These are phyloP conservation scores for Botrytis fabae DNA, from an alignment of 2,329 filamentous ascomycete genomes.

Conservation along the genomic window DNA sequence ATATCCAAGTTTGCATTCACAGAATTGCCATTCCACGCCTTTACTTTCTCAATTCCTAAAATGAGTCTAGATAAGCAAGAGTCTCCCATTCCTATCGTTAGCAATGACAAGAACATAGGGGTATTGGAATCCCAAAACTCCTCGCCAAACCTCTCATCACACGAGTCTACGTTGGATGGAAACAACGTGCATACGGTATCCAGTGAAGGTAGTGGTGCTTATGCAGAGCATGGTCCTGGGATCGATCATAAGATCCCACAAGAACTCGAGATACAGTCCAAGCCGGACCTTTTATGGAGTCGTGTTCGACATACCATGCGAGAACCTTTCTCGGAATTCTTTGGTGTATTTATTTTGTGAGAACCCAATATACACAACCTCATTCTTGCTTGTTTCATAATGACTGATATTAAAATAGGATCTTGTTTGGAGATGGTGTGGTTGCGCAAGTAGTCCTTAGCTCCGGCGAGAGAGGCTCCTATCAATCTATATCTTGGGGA, in stretches of 20 bases:
- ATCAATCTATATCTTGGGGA: constrained; percentile 39
- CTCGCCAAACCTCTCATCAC: constrained; percentile 12
- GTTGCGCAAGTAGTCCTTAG: constrained; percentile 66
- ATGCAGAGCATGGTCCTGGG: constrained; percentile 40
- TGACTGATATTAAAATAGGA: not conserved
- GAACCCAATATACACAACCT: not conserved
- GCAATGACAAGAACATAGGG: not conserved
- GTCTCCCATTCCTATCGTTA: not conserved
- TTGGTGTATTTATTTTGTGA: constrained; percentile 63
- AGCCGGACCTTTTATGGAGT: constrained; percentile 35
- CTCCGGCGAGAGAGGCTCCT: constrained; percentile 31
- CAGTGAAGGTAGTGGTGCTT: constrained; percentile 16
- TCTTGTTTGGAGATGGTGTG: constrained; percentile 66
- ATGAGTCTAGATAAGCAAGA: constrained; percentile 10
- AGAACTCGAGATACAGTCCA: constrained; percentile 33
- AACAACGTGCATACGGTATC: not conserved
- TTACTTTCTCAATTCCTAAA: not conserved
- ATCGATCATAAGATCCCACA: constrained; percentile 42
- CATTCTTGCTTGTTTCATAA: not conserved
- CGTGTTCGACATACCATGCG: constrained; percentile 29
- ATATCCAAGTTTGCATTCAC: not conserved
- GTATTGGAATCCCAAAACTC: not conserved
- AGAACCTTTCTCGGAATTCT: constrained; percentile 61
- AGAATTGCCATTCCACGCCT: not conserved
- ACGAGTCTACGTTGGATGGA: not conserved